These are phyloP conservation scores for Solanum piurae DNA, from an alignment of 257 asterid genomes.

Conservation along the genomic window DNA sequence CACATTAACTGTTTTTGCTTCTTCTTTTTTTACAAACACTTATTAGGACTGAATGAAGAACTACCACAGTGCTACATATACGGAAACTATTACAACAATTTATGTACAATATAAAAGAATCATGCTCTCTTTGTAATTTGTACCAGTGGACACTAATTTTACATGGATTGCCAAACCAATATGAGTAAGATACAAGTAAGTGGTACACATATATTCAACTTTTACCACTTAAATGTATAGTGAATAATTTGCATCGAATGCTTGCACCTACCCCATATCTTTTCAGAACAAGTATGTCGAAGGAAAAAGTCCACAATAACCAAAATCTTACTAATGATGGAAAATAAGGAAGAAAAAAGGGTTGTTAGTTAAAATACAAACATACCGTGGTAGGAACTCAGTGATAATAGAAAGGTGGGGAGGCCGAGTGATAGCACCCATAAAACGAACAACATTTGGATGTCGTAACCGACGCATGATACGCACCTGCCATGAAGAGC, in stretches of 20 bases:
- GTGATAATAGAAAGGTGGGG: slow-evolving; percentile 94
- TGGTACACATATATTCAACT: not conserved
- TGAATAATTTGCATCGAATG: not conserved
- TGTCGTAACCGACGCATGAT: slow-evolving; percentile 96
- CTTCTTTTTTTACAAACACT: not conserved
- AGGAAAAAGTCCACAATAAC: not conserved
- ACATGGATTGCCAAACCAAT: not conserved
- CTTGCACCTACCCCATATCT: not conserved
- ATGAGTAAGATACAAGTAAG: not conserved
- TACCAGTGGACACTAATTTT: not conserved
- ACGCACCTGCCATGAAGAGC: slow-evolving; percentile 56
- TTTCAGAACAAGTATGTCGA: not conserved
- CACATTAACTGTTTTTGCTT: not conserved
- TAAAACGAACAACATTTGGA: slow-evolving; percentile 94
- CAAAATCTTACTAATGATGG: not conserved
- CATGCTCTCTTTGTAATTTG: not conserved
- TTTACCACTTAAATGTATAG: not conserved
- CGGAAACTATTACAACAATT: not conserved
- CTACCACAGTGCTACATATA: not conserved
- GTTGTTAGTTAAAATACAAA: slow-evolving; percentile 5
- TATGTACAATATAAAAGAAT: not conserved
- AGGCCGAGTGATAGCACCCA: slow-evolving; percentile 99
- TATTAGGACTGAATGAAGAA: not conserved
- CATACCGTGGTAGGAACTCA: slow-evolving; percentile 90
- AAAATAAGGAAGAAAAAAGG: slow-evolving; percentile 2